These are phyloP conservation scores for Cryptosporidium tyzzeri DNA, from an alignment of 169 alveolate species.

Conservation along the genomic window DNA sequence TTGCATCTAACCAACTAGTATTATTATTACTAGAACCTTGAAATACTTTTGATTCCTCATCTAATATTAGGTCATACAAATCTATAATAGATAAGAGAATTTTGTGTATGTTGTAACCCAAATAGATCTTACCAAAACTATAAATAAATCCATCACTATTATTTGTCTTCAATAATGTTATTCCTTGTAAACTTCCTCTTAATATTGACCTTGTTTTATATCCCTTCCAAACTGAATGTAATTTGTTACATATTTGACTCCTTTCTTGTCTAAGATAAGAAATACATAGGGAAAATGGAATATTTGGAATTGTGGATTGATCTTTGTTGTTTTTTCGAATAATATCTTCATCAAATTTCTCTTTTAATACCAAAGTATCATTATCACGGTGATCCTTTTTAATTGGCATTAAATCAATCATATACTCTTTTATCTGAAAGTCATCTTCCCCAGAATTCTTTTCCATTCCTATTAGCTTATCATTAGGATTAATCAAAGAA, in stretches of 20 bases:
- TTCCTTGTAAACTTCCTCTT: conserved; percentile 22
- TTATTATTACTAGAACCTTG: neutral
- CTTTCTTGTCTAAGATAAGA: conserved; percentile 43
- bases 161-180: neutral
- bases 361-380: too few relatives aligned
- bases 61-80: conserved; percentile 31
- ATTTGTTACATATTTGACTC: neutral
- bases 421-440: neutral
- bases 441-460: neutral
- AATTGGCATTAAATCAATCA: neutral
- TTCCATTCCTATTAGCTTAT: neutral
- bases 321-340: neutral
- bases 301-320: neutral
- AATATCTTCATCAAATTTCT: neutral
- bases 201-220: conserved; percentile 65
- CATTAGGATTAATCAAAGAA: too few relatives aligned
- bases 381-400: neutral
- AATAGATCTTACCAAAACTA: neutral
- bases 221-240: conserved; percentile 62
- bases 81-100: conserved; percentile 33
- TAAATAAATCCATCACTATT: neutral
- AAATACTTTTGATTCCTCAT: conserved; percentile 12
- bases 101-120: conserved; percentile 43
- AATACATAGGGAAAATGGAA: conserved; percentile 26
- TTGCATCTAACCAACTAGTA: conserved; percentile 50